Evolutionary conservation across 306 rosid genomes (phyloP).

Genomic region (Acmispon strigosus): DNA sequence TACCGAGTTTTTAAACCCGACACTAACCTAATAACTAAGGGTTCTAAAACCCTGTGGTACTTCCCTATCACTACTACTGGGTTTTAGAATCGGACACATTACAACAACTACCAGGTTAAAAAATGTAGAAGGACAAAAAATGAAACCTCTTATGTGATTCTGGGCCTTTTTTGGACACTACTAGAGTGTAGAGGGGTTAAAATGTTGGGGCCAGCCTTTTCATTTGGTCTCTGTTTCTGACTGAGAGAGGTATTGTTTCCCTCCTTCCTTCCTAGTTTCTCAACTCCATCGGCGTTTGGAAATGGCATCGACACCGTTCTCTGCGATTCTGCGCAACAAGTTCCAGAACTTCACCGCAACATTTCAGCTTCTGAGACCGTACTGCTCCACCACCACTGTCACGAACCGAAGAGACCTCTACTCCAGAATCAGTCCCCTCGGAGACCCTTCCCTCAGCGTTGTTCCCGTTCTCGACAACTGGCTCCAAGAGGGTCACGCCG

Average conservation of each 20-base stretch:
- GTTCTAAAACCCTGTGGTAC: too few relatives aligned
- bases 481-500: constrained; percentile 36
- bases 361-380: constrained; percentile 7
- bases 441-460: constrained; percentile 51
- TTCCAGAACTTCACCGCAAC: constrained; percentile 7
- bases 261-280: not conserved
- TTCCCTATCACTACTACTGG: too few relatives aligned
- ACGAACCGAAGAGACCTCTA: constrained; percentile 29
- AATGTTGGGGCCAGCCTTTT: too few relatives aligned
- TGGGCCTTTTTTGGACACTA: too few relatives aligned
- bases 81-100: too few relatives aligned
- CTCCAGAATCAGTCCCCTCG: constrained; percentile 53
- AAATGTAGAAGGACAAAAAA: too few relatives aligned
- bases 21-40: too few relatives aligned
- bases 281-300: not conserved
- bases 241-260: too few relatives aligned
- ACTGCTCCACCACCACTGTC: constrained; percentile 4
- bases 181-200: too few relatives aligned
- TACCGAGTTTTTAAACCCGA: too few relatives aligned
- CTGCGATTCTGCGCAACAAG: constrained; percentile 18
- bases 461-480: constrained; percentile 55
- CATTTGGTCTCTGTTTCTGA: not conserved
- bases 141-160: too few relatives aligned
- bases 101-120: too few relatives aligned
- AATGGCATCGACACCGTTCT: constrained; percentile 23